Evolutionary conservation across 1,284 basidiomycete species (phyloP).

Genomic region (Microbotryum violaceum): DNA sequence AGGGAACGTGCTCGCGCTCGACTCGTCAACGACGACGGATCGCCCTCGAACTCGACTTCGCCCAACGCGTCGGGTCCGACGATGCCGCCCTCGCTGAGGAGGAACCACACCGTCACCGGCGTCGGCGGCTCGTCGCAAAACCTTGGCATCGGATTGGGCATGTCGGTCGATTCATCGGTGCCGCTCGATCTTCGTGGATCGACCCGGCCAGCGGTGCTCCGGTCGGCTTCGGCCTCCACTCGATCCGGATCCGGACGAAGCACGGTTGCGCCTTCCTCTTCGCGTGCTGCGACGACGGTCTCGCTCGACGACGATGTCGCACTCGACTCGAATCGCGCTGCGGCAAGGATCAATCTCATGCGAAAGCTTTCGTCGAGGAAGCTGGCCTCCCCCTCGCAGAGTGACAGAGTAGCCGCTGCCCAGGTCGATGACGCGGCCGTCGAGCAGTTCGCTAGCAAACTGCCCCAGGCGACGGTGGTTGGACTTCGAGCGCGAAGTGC

Average conservation of each 20-base stretch:
- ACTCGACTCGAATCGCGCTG: conserved; percentile 14
- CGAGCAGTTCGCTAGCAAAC: background rate
- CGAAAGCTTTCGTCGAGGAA: conserved; percentile 32
- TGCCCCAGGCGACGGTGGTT: background rate
- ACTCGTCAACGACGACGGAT: conserved; percentile 8
- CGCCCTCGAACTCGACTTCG: background rate
- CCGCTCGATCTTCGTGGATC: background rate
- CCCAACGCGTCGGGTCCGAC: background rate
- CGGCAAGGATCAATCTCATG: conserved; percentile 34
- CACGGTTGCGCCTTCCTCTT: no score
- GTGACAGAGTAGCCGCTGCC: background rate
- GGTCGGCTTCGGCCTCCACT: background rate
- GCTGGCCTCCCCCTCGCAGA: conserved; percentile 11
- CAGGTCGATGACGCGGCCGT: background rate
- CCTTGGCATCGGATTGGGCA: background rate
- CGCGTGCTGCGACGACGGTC: background rate
- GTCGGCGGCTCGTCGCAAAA: conserved; percentile 1
- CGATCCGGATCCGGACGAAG: background rate
- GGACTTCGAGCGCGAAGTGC: conserved; percentile 13
- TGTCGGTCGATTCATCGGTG: background rate
- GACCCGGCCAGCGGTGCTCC: background rate
- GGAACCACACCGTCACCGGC: conserved; percentile 26
- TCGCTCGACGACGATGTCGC: conserved; percentile 5
- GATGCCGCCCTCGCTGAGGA: background rate
- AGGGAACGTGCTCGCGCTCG: conserved; percentile 21